Evolutionary conservation across 768 basidiomycete genomes (phyloP).

Genomic region (Collybia nuda): DNA sequence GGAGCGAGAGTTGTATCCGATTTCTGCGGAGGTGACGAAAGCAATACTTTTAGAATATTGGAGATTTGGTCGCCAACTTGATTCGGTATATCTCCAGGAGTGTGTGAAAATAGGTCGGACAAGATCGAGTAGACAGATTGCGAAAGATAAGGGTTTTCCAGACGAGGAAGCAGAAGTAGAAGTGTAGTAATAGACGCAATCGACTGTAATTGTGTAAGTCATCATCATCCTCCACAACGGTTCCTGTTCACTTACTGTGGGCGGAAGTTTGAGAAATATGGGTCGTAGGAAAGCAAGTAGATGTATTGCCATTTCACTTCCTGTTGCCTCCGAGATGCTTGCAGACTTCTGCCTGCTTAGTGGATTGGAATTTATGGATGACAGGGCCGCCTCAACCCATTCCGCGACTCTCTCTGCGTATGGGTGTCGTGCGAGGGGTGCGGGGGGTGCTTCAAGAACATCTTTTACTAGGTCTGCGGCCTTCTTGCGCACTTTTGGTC

Average conservation of each 20-base stretch:
- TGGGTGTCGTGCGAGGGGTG: slow-evolving; percentile 79
- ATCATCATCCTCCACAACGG: slow-evolving; percentile 3
- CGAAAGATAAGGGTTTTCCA: slow-evolving; percentile 87
- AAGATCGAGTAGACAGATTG: slow-evolving; percentile 86
- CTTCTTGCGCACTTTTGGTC: slow-evolving; percentile 92
- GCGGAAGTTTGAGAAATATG: slow-evolving; percentile 58
- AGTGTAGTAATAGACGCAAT: slow-evolving; percentile 67
- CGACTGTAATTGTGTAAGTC: slow-evolving; percentile 43
- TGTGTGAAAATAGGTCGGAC: slow-evolving; percentile 70
- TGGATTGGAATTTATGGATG: slow-evolving; percentile 62
- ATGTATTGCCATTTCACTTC: slow-evolving; percentile 76
- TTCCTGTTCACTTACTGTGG: slow-evolving; percentile 55
- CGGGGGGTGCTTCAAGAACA: slow-evolving; percentile 72
- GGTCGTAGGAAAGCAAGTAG: slow-evolving; percentile 71
- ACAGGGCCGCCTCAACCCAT: slow-evolving; percentile 70
- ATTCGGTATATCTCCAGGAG: slow-evolving; percentile 48
- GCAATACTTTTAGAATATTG: slow-evolving; percentile 62
- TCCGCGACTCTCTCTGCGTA: slow-evolving; percentile 81
- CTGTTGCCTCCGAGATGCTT: slow-evolving; percentile 55
- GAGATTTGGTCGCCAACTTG: slow-evolving; percentile 55
- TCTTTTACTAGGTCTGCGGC: slow-evolving; percentile 85
- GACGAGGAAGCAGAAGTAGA: slow-evolving; percentile 80
- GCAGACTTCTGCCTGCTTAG: slow-evolving; percentile 57
- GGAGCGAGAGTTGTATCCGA: slow-evolving; percentile 67
- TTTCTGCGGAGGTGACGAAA: slow-evolving; percentile 69